A percentile compares a stretch with the other conserved stretches of the same genome.
These are phyloP conservation scores for Selenicereus undatus DNA, from an alignment of 148 eudicot genomes.

Conservation along the genomic window DNA sequence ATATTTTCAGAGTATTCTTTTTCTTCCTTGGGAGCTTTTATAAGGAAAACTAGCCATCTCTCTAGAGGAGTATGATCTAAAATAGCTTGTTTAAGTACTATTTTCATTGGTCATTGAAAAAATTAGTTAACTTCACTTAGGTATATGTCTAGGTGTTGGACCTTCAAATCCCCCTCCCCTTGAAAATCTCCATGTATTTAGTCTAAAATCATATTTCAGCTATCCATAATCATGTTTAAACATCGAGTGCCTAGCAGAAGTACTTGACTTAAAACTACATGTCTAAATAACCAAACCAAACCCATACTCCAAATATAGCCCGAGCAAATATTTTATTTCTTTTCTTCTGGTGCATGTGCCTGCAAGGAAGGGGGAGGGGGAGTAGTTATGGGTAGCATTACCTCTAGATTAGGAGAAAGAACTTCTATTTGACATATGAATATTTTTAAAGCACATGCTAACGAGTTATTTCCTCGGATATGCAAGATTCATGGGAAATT, in stretches of 20 bases:
- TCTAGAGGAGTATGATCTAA: too few species aligned
- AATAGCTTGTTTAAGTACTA: too few species aligned
- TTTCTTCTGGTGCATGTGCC: too few species aligned
- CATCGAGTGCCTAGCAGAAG: not conserved
- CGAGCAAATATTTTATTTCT: too few species aligned
- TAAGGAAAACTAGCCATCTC: not conserved
- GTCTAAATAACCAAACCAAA: not conserved
- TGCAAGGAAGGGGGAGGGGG: not conserved
- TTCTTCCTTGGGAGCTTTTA: not conserved
- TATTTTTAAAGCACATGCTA: too few species aligned
- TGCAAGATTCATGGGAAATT: slow-evolving; percentile 90
- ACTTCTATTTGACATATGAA: not conserved
- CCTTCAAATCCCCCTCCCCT: too few species aligned
- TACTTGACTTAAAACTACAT: too few species aligned
- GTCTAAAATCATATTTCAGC: not conserved
- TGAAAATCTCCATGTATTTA: too few species aligned
- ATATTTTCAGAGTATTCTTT: not conserved
- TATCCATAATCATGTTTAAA: not conserved
- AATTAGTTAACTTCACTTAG: not conserved
- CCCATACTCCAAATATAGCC: not conserved
- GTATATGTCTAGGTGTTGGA: not conserved
- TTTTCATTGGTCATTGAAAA: not conserved
- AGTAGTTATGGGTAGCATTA: too few species aligned
- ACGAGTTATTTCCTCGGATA: not conserved
- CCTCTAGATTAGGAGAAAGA: not conserved